phyloP scores from a whole-genome alignment of 805 yeast species.

The Lachancea waltii region DNA sequence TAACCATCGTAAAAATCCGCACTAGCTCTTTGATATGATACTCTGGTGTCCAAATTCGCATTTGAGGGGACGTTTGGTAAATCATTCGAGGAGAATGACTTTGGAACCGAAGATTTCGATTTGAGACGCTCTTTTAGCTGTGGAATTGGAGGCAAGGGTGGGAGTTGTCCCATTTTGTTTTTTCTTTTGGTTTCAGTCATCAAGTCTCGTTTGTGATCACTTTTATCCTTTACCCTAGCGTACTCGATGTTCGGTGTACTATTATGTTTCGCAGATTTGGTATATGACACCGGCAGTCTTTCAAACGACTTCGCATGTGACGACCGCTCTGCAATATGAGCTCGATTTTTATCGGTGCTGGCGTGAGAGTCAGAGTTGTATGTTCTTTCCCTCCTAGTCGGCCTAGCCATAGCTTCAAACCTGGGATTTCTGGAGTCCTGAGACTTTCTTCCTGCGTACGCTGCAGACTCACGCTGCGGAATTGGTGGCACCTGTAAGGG shows the following conservation, averaged over 20 bases:
- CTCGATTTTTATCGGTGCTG: no score
- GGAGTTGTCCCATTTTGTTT: background rate
- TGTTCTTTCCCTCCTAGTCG: no score
- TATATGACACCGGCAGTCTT: slow-evolving; percentile 5
- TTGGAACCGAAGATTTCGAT: slow-evolving; percentile 12
- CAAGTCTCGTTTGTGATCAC: no score
- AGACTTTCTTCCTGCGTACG: no score
- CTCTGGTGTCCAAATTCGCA: slow-evolving; percentile 8
- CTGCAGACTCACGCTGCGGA: background rate
- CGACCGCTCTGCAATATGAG: no score
- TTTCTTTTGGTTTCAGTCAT: background rate
- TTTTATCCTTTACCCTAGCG: background rate
- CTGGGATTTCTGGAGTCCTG: no score
- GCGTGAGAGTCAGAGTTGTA: no score
- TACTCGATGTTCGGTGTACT: background rate
- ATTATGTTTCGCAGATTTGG: slow-evolving; percentile 4
- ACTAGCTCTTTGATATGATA: slow-evolving; percentile 14
- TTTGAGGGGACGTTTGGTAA: slow-evolving; percentile 4
- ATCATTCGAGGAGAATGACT: slow-evolving; percentile 28
- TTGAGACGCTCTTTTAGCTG: slow-evolving; percentile 14
- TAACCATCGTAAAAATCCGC: slow-evolving; percentile 17
- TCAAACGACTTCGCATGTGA: background rate
- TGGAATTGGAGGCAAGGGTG: slow-evolving; percentile 26
- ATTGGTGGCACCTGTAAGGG: background rate
- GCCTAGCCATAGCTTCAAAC: no score